phyloP scores from a whole-genome alignment of 495 filamentous ascomycete genomes.

The Penicillium goetzii region DNA sequence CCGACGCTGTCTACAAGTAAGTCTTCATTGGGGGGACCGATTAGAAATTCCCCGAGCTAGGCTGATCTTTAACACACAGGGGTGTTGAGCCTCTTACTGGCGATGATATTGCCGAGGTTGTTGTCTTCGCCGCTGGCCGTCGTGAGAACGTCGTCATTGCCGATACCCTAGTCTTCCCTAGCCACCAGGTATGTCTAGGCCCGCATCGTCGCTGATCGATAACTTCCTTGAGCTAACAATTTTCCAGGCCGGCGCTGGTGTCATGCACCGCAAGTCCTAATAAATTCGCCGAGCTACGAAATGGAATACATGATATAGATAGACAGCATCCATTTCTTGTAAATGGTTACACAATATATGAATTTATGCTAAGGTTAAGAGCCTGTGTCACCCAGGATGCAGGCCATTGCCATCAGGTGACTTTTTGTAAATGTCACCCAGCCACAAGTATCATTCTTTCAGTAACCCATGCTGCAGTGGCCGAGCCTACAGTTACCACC shows the following conservation, averaged over 20 bases:
- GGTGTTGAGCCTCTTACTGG: slow-evolving; percentile 90
- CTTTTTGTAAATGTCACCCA: background rate
- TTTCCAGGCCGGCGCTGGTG: slow-evolving; percentile 26
- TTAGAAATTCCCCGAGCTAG: background rate
- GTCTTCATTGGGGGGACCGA: slow-evolving; percentile 31
- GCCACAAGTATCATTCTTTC: background rate
- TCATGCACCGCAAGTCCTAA: slow-evolving; percentile 35
- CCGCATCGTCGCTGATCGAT: background rate
- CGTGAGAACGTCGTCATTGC: slow-evolving; percentile 95
- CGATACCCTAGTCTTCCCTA: slow-evolving; percentile 89
- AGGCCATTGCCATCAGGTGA: slow-evolving; percentile 5
- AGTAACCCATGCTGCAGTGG: background rate
- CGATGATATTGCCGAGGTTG: slow-evolving; percentile 91
- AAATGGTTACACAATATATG: slow-evolving; percentile 18
- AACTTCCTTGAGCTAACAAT: slow-evolving; percentile 2
- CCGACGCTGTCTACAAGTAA: slow-evolving; percentile 93
- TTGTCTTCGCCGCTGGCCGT: slow-evolving; percentile 87
- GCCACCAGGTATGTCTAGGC: slow-evolving; percentile 71
- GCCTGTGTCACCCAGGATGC: slow-evolving; percentile 7
- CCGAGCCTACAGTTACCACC: background rate
- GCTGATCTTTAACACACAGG: slow-evolving; percentile 42
- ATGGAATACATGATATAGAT: slow-evolving; percentile 8
- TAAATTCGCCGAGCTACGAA: slow-evolving; percentile 6
- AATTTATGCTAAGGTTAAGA: background rate
- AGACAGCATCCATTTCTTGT: slow-evolving; percentile 16